Evolutionary conservation across 2,329 filamentous ascomycete genomes (phyloP), one percentile per base, ranked within the genome.

Genomic region (Phialophora tarda): DNA sequence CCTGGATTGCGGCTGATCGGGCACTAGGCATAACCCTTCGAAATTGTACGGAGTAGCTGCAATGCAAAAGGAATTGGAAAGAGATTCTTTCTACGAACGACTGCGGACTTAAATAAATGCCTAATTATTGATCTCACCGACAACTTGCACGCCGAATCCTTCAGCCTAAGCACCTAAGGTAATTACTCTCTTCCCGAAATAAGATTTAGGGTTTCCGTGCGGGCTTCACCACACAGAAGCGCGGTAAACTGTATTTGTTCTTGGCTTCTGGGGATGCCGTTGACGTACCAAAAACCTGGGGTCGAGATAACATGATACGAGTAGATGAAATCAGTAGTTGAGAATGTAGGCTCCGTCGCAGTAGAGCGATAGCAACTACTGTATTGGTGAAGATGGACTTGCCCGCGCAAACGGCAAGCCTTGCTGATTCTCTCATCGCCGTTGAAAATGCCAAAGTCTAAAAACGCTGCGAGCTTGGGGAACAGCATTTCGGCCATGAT

Each of bases 181-280:
- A 17, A 10, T 8, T 32, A 32, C 30, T 32, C 8, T 11, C 32
- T 34, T 41, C 34, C 12, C 14, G 7, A 21, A 44, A 7, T n/a
- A n/a, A 44, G 30, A 48, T 34, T 21, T 34, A 59, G 32, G 28
- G n/a, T 57, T 34, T 57, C 28, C 23, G 32, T 38, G n/a, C 28
- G 8, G 21, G 14, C 38, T 24, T 26, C 34, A 11, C 28, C 21
- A 17, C 12, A 5, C 48, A 51, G 48, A 26, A n/a, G 4, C 26
- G 57, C 17, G 38, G 14, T 17, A 8, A 59, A 59, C 24, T 21
- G 41, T 26, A 32, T 50, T 59, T 38, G 24, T n/a, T 24, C 56
- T 59, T 59, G 38, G 56, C 56, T 59, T 59, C 41, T 38, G 38
- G 38, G 56, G 38, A 24, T 17, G 5, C 38, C 2, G 14, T 23